Base-by-base conservation (phyloP, 805 yeast genomes). In the Starmerella geochares region DNA sequence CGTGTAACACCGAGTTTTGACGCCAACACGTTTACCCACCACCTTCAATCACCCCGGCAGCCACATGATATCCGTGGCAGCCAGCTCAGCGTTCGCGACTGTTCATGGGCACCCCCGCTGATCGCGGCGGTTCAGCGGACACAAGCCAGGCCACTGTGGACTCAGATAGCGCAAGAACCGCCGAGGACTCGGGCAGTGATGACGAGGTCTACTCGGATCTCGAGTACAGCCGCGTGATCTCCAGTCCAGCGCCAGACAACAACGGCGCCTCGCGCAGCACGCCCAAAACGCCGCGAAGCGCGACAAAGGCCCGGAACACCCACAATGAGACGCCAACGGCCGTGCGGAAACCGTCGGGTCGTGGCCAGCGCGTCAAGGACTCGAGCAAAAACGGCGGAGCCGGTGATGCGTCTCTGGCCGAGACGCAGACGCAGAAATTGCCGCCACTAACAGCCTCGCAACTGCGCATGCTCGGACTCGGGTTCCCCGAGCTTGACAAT, bases 171-270 rank as follows among this genome's bases (percentile, higher is more conserved):
- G 46, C 13, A 7, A 25, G 20, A 7, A 53, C 56, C 11, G 29
- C 53, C 19, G 35, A 36, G 17, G 56, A 53, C 25, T 50, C 56
- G 3, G 56, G 39, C 14, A 42, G 14, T 2, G 51, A 16, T 4
- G 52, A 47, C n/a, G 52, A 33, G 4, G 51, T 40, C n/a, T 52
- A 27, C 35, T 39, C 48, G 8, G 56, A 48, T 13, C 48, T 47
- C 13, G 56, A 53, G 31, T 44, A 47, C 40, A 53, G 56, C 46
- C 43, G 56, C 14, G 46, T 53, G 11, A 25, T 53, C 4, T 35
- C 38, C 32, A 51, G 48, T n/a, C 54, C 54, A 14, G 6, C 23
- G 8, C 16, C 43, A 5, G 39, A 21, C 24, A 23, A 16, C 23
- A 28, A 14, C 19, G 14, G 27, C 10, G 33, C 8, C 7, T 9